These are phyloP conservation scores for Rosa rugosa DNA, from an alignment of 306 rosid species.

Conservation along the genomic window DNA sequence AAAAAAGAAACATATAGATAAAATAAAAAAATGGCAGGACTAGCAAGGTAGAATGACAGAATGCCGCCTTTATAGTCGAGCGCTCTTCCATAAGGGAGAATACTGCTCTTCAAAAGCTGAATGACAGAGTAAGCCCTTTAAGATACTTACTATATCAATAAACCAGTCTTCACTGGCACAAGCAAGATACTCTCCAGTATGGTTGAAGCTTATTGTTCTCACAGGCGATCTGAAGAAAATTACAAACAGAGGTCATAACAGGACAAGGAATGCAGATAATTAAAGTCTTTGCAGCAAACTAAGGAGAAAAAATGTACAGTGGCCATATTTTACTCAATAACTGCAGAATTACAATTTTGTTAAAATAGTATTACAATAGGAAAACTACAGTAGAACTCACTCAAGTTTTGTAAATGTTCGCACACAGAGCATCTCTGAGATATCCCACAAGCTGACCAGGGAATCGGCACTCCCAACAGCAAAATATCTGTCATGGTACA, in stretches of 20 bases:
- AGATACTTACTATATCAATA: constrained; percentile 80
- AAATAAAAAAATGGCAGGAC: not conserved
- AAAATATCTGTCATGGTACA: constrained; percentile 54
- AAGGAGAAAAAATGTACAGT: not conserved
- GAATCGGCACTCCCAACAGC: constrained; percentile 99
- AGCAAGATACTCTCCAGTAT: constrained; percentile 83
- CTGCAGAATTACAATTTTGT: not conserved
- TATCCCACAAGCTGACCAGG: constrained; percentile 91
- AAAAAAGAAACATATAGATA: not conserved
- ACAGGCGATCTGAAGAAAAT: constrained; percentile 81
- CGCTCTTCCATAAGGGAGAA: not conserved
- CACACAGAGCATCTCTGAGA: constrained; percentile 95
- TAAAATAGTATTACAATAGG: not conserved
- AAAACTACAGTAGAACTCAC: constrained; percentile 46
- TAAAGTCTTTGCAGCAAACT: not conserved
- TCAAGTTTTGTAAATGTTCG: constrained; percentile 89
- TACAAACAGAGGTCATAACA: constrained; percentile 10
- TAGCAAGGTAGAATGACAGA: not conserved
- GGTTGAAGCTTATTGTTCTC: constrained; percentile 87
- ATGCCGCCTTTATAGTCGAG: not conserved
- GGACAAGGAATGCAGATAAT: not conserved
- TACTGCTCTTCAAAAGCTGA: not conserved
- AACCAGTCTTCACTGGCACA: constrained; percentile 92
- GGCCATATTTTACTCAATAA: not conserved
- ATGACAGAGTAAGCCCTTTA: constrained; percentile 3